These are phyloP conservation scores for Elsinoe perseae DNA, from an alignment of 2,329 filamentous ascomycete genomes.

Conservation along the genomic window DNA sequence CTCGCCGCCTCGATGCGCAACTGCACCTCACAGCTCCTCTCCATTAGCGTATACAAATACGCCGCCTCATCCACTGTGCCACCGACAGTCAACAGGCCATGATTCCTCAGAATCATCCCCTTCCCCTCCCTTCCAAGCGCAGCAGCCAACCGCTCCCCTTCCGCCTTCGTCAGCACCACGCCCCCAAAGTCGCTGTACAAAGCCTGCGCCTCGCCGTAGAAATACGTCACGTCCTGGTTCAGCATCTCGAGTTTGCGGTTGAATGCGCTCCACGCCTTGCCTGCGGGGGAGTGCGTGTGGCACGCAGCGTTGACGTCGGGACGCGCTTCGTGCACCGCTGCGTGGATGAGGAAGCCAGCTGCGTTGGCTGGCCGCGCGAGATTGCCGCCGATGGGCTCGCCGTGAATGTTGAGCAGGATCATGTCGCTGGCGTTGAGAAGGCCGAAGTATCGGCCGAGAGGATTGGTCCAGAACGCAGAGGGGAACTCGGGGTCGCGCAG, in stretches of 20 bases:
- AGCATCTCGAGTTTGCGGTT: conserved; percentile 61
- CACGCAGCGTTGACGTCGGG: conserved; percentile 59
- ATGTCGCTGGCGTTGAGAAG: conserved; percentile 58
- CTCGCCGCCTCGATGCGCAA: conserved; percentile 60
- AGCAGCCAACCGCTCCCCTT: conserved; percentile 56
- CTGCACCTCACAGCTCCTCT: conserved; percentile 62
- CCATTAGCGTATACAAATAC: conserved; percentile 61
- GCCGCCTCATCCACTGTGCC: conserved; percentile 66
- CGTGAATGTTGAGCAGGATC: conserved; percentile 56
- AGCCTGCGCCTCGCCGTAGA: conserved; percentile 56
- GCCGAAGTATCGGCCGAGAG: conserved; percentile 56
- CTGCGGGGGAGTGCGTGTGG: conserved; percentile 59
- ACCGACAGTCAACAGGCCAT: conserved; percentile 64
- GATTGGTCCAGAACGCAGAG: conserved; percentile 63
- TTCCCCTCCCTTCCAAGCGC: conserved; percentile 56
- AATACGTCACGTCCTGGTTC: conserved; percentile 58
- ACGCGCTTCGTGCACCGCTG: conserved; percentile 59
- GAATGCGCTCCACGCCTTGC: conserved; percentile 62
- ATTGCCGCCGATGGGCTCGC: conserved; percentile 58
- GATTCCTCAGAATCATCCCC: conserved; percentile 60
- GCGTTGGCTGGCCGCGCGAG: conserved; percentile 54
- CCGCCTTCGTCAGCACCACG: conserved; percentile 54
- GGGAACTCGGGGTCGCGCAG: conserved; percentile 58
- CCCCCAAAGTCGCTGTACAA: conserved; percentile 50
- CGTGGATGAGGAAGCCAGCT: conserved; percentile 63